A percentile compares a stretch with the other conserved stretches of the same genome.
phyloP scores from a whole-genome alignment of 2,329 filamentous ascomycete species.

The Aspergillus sp. region DNA sequence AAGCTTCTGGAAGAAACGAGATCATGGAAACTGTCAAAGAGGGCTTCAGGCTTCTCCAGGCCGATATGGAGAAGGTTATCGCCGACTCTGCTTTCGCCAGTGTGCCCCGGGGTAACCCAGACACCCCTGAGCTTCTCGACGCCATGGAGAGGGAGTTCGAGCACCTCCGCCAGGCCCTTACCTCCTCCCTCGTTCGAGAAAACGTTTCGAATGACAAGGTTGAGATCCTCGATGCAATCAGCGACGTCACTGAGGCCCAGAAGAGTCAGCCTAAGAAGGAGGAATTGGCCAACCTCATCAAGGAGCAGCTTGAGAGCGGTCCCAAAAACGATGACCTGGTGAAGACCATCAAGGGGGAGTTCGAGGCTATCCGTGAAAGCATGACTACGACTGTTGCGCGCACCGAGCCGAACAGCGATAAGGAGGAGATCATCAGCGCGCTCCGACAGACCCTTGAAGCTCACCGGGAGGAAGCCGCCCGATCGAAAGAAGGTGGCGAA shows the following conservation, averaged over 20 bases:
- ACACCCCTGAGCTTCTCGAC: constrained; percentile 62
- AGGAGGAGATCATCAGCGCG: constrained; percentile 57
- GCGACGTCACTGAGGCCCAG: constrained; percentile 37
- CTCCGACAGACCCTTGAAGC: constrained; percentile 37
- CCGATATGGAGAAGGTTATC: constrained; percentile 47
- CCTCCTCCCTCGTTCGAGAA: constrained; percentile 58
- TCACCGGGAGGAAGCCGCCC: constrained; percentile 44
- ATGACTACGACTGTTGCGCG: constrained; percentile 27
- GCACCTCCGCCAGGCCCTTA: constrained; percentile 68
- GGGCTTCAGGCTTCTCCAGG: constrained; percentile 55
- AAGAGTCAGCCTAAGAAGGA: constrained; percentile 26
- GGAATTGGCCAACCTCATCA: constrained; percentile 39
- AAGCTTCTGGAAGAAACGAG: constrained; percentile 64
- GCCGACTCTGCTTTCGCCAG: constrained; percentile 34
- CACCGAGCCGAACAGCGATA: constrained; percentile 33
- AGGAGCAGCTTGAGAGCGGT: constrained; percentile 48
- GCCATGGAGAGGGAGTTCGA: constrained; percentile 76
- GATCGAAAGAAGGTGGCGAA: constrained; percentile 49
- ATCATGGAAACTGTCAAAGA: constrained; percentile 62
- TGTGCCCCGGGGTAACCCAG: constrained; percentile 34
- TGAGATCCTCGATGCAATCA: constrained; percentile 54
- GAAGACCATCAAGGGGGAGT: constrained; percentile 49
- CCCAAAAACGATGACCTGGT: constrained; percentile 24
- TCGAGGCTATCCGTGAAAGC: constrained; percentile 51
- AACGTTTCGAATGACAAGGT: constrained; percentile 50